Evolutionary conservation across 805 yeast species (phyloP), one percentile per base, ranked within the genome.

Genomic region (Schizosaccharomyces octosporus): DNA sequence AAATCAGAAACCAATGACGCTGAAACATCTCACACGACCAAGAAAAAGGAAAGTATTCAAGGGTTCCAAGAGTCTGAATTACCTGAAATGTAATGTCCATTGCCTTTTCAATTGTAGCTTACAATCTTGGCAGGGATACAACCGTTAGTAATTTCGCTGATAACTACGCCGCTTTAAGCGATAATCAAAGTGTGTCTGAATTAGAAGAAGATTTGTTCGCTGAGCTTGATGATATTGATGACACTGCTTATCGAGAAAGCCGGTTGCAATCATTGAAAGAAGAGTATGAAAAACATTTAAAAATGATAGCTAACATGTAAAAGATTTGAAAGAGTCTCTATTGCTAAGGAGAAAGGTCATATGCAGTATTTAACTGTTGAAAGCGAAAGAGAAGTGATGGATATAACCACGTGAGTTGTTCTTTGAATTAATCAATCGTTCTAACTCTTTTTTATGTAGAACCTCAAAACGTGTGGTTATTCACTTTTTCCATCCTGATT

Each of bases 401-500:
- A 76, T 57, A 66, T 72, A 1, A 79, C 83, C 0, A 71, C 81
- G 5, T 67, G 69, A 0, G 67, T 48, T 48, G 29, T 9, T 48
- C 42, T 32, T 9, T n/a, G 13, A 3, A n/a, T 43, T 19, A n/a
- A 19, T 27, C 11, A 5, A 15, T 19, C 15, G 13, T n/a, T 5
- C 61, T 59, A 29, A 31, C 24, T 4, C 19, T n/a, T 19, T 36
- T 24, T 1, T 41, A 17, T 45, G 9, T 42, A 64, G 66, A 3
- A n/a, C 63, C 6, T 63, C 73, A 1, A 74, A 73, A 29, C 65
- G 68, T 11, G 74, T 76, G 1, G 75, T 85, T 4, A 76, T 85
- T 4, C 85, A 84, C 65, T 84, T 86, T 67, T 81, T 75, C 67
- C 81, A 82, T 63, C 79, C 80, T 7, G 71, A 73, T 32, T 86